Percentiles rank a stretch among this genome's conserved stretches.
phyloP scores from a whole-genome alignment of 805 yeast genomes.

The Candida hispaniensis region DNA sequence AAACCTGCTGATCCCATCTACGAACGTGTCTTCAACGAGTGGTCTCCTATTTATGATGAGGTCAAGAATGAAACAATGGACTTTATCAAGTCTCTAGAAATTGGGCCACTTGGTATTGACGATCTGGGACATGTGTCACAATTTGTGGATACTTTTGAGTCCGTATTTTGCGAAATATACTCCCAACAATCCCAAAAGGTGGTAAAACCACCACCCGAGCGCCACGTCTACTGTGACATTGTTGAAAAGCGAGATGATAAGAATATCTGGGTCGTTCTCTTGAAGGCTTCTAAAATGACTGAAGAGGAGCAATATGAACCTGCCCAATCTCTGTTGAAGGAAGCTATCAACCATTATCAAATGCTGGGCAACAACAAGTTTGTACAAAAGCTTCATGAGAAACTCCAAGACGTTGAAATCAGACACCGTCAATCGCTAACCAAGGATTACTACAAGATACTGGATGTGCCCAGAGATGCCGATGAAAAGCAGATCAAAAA shows the following conservation, averaged over 20 bases:
- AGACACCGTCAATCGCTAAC: constrained; percentile 29
- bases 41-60: constrained; percentile 16
- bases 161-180: constrained; percentile 35
- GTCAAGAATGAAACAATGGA: constrained; percentile 17
- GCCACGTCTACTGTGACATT: constrained; percentile 26
- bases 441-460: constrained; percentile 69
- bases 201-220: constrained; percentile 23
- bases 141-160: constrained; percentile 28
- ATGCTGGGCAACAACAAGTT: constrained; percentile 16
- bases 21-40: constrained; percentile 18
- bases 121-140: constrained; percentile 10
- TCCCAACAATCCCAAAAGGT: constrained; percentile 22
- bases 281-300: constrained; percentile 18
- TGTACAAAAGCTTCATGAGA: constrained; percentile 16
- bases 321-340: constrained; percentile 18
- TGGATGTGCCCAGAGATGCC: constrained; percentile 60
- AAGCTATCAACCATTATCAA: constrained; percentile 19
- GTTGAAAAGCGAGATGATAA: constrained; percentile 21
- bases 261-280: constrained; percentile 32
- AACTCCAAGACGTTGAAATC: constrained; percentile 21
- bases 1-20: constrained; percentile 22
- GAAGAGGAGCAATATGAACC: constrained; percentile 21
- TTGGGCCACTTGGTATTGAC: constrained; percentile 1
- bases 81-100: constrained; percentile 5
- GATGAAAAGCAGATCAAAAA: constrained; percentile 61